A percentile compares a stretch with the other conserved stretches of the same genome.
These are phyloP conservation scores for Podospora appendiculata DNA, from an alignment of 495 filamentous ascomycete species.

Conservation along the genomic window DNA sequence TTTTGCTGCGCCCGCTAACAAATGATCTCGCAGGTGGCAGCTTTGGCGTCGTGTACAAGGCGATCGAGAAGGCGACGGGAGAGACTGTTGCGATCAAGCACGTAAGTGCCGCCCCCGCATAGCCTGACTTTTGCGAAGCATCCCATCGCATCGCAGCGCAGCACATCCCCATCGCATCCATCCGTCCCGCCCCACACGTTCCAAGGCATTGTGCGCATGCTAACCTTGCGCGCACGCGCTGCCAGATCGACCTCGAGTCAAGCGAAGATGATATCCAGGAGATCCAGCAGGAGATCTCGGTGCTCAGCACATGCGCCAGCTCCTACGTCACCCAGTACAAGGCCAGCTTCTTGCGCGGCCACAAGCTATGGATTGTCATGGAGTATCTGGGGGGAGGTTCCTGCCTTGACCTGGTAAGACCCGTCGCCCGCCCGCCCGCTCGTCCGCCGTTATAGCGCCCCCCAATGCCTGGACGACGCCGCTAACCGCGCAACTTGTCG, in stretches of 20 bases:
- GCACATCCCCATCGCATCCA: not conserved
- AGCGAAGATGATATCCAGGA: conserved; percentile 97
- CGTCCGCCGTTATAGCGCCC: not conserved
- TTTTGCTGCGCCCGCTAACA: not conserved
- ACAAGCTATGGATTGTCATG: conserved; percentile 99
- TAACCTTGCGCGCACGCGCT: conserved; percentile 4
- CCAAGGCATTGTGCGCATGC: too few species aligned
- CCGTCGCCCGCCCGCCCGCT: not conserved
- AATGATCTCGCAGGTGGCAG: conserved; percentile 57
- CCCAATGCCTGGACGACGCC: not conserved
- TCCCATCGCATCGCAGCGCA: not conserved
- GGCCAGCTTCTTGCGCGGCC: conserved; percentile 85
- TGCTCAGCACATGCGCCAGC: conserved; percentile 88
- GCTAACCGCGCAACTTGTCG: conserved; percentile 14
- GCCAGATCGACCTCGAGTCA: conserved; percentile 92
- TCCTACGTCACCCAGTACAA: conserved; percentile 94
- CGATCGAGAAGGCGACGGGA: conserved; percentile 73
- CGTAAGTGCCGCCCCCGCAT: conserved; percentile 40
- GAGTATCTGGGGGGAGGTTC: conserved; percentile 92
- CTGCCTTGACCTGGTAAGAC: conserved; percentile 75
- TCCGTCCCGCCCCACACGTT: too few species aligned
- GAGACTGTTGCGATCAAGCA: conserved; percentile 90
- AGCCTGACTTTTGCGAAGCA: not conserved
- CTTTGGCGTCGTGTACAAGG: conserved; percentile 96
- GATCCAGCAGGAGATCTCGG: conserved; percentile 95